Percentiles rank a stretch among this genome's conserved stretches.
Evolutionary conservation across 164 flowering plant genomes (phyloP).

Genomic region (Euptelea pleiosperma): DNA sequence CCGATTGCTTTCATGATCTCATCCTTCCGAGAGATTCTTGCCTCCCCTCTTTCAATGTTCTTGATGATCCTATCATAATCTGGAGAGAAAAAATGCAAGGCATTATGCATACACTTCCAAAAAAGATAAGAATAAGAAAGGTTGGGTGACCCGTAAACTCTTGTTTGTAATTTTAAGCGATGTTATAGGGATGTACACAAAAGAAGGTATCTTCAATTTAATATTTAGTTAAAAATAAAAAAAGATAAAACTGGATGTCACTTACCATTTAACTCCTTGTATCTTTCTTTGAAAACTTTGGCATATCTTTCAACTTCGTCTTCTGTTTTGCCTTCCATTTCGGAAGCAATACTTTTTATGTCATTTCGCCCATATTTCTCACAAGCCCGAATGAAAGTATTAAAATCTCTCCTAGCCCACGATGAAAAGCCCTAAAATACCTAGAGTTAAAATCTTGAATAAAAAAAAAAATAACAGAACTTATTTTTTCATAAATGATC

Average conservation of each 20-base stretch:
- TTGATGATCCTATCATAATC: constrained; percentile 96
- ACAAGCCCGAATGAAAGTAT: constrained; percentile 94
- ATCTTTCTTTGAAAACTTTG: constrained; percentile 85
- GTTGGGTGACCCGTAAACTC: too few relatives aligned
- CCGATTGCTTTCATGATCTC: constrained; percentile 99
- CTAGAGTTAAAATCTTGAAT: constrained; percentile 3
- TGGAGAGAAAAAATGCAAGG: constrained; percentile 22
- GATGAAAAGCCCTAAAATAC: constrained; percentile 78
- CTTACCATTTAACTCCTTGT: constrained; percentile 89
- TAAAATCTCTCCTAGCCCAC: constrained; percentile 97
- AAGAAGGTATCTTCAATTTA: neutral
- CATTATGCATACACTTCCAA: neutral
- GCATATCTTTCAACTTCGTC: constrained; percentile 98
- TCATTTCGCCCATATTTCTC: constrained; percentile 97
- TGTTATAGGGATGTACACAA: too few relatives aligned
- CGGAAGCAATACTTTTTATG: constrained; percentile 75
- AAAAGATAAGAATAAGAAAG: neutral
- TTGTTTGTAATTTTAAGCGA: neutral
- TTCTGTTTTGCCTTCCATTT: constrained; percentile 94
- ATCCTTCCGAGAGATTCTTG: constrained; percentile 90
- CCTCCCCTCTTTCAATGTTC: constrained; percentile 96
- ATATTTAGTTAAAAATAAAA: neutral
- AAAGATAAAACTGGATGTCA: neutral
- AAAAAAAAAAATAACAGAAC: neutral
- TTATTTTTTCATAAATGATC: neutral